These are phyloP conservation scores for Termitomyces sp. DNA, from an alignment of 768 basidiomycete genomes.

Conservation along the genomic window DNA sequence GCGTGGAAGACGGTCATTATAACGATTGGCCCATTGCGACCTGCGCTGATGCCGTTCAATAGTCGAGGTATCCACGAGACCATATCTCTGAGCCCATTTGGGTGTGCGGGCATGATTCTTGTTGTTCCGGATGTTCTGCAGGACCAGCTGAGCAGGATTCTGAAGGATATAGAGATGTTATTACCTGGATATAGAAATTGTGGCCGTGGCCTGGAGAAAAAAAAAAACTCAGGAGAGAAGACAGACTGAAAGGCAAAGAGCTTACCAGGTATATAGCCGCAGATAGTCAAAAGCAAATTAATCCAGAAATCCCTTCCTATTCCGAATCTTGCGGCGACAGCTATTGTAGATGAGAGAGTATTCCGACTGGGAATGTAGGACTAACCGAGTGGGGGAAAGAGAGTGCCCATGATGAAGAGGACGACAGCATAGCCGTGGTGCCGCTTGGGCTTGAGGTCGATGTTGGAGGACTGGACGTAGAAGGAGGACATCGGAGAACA, in stretches of 20 bases:
- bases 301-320: conserved; percentile 89
- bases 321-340: conserved; percentile 91
- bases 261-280: conserved; percentile 85
- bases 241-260: neutral
- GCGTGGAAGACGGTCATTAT: conserved; percentile 71
- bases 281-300: conserved; percentile 82
- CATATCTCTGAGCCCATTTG: conserved; percentile 90
- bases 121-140: conserved; percentile 91
- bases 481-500: conserved; percentile 12
- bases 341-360: conserved; percentile 32
- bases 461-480: conserved; percentile 42
- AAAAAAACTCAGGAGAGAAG: conserved; percentile 4
- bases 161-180: conserved; percentile 8
- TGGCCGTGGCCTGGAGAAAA: conserved; percentile 68
- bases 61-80: conserved; percentile 77
- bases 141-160: conserved; percentile 1
- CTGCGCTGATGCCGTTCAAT: conserved; percentile 74
- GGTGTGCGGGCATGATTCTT: conserved; percentile 90
- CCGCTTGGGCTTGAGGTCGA: conserved; percentile 59
- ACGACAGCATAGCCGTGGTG: conserved; percentile 80
- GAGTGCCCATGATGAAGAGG: conserved; percentile 83
- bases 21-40: conserved; percentile 84
- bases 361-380: conserved; percentile 4
- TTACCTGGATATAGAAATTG: conserved; percentile 89
- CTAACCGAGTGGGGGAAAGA: conserved; percentile 88